phyloP scores from a whole-genome alignment of 495 filamentous ascomycete genomes.

The Penicillium riverlandense region DNA sequence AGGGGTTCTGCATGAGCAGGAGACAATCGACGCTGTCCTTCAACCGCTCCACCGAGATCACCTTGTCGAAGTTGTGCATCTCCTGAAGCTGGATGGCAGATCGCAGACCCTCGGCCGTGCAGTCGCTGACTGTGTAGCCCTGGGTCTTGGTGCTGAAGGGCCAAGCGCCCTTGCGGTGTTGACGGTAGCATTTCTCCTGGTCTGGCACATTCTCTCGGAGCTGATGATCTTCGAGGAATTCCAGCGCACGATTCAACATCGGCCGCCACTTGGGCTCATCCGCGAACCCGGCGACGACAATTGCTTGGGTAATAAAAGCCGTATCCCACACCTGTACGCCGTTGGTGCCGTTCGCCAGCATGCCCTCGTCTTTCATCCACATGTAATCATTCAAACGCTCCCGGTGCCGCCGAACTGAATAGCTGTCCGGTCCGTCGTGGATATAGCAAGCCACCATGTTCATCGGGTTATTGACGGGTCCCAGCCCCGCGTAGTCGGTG shows the following conservation, averaged over 20 bases:
- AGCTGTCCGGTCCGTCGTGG: slow-evolving; percentile 69
- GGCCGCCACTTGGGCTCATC: slow-evolving; percentile 69
- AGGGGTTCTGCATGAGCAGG: slow-evolving; percentile 83
- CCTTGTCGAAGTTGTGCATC: slow-evolving; percentile 63
- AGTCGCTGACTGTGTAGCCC: slow-evolving; percentile 93
- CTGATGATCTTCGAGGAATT: slow-evolving; percentile 88
- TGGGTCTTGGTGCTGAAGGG: slow-evolving; percentile 87
- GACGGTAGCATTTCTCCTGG: slow-evolving; percentile 78
- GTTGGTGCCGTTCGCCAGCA: slow-evolving; percentile 94
- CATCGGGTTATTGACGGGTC: slow-evolving; percentile 84
- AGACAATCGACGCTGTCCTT: slow-evolving; percentile 86
- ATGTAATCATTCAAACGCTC: slow-evolving; percentile 80
- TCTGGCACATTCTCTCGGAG: slow-evolving; percentile 77
- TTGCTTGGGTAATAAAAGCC: slow-evolving; percentile 75
- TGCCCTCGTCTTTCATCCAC: slow-evolving; percentile 88
- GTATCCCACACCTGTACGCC: slow-evolving; percentile 98
- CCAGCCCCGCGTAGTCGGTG: slow-evolving; percentile 79
- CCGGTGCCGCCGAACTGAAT: slow-evolving; percentile 68
- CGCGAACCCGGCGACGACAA: slow-evolving; percentile 71
- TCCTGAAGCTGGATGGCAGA: slow-evolving; percentile 79
- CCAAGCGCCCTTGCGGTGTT: slow-evolving; percentile 90
- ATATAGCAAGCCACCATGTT: slow-evolving; percentile 80
- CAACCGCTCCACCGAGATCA: slow-evolving; percentile 68
- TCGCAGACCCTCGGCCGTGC: slow-evolving; percentile 84
- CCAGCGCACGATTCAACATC: slow-evolving; percentile 76